These are phyloP conservation scores for Solanum pinnatisectum DNA, from an alignment of 257 asterid species.

Conservation along the genomic window DNA sequence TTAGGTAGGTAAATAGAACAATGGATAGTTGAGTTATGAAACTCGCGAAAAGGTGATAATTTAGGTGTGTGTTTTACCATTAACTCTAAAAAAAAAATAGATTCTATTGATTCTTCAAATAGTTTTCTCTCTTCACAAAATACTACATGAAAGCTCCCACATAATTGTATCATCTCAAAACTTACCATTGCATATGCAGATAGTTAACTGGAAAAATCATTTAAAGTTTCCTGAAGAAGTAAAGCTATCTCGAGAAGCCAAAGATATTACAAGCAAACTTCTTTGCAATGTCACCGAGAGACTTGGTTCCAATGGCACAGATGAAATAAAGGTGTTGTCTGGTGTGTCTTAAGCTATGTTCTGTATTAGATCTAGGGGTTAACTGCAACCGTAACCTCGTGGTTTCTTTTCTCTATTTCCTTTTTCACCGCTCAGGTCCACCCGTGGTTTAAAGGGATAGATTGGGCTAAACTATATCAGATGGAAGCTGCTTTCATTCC, in stretches of 20 bases:
- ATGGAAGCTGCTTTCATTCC: constrained; percentile 92
- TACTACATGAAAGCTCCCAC: not conserved
- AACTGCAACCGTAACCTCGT: constrained; percentile 1
- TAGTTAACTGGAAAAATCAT: constrained; percentile 94
- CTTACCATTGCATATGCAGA: constrained; percentile 28
- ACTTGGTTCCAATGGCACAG: constrained; percentile 83
- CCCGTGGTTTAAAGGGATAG: constrained; percentile 74
- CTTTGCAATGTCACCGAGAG: constrained; percentile 84
- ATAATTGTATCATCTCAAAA: not conserved
- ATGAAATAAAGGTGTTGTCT: constrained; percentile 79
- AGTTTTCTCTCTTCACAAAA: not conserved
- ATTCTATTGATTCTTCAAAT: not conserved
- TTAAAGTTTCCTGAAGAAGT: constrained; percentile 94
- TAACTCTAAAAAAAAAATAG: not conserved
- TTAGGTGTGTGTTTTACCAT: not conserved
- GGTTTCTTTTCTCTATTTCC: not conserved
- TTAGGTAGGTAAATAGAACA: not conserved
- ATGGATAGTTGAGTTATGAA: not conserved
- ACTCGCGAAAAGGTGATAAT: not conserved
- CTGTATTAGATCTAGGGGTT: constrained; percentile 10
- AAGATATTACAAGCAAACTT: constrained; percentile 68
- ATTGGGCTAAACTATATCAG: constrained; percentile 72
- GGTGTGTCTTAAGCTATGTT: constrained; percentile 31
- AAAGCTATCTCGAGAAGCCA: constrained; percentile 64
- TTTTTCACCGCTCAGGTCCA: constrained; percentile 43